Percentiles rank a stretch among this genome's conserved stretches.
Evolutionary conservation across 768 basidiomycete genomes (phyloP).

Genomic region (Lactarius sanguifluus): DNA sequence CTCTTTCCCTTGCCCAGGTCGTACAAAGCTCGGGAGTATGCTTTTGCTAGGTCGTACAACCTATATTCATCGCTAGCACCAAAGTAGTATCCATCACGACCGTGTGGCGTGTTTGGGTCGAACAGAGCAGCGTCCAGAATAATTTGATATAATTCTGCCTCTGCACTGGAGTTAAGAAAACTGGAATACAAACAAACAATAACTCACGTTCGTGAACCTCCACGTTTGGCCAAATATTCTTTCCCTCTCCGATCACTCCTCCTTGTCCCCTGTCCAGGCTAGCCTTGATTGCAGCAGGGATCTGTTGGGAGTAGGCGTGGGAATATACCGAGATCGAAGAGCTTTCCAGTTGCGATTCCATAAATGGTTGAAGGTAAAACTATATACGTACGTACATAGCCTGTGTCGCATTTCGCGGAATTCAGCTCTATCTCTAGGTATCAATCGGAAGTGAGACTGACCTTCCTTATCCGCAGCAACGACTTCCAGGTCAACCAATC

Average conservation of each 20-base stretch:
- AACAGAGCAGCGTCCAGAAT: conserved; percentile 42
- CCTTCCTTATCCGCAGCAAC: conserved; percentile 51
- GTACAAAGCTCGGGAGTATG: conserved; percentile 39
- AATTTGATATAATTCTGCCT: conserved; percentile 43
- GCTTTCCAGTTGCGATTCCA: conserved; percentile 47
- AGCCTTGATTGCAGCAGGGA: conserved; percentile 49
- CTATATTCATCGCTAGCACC: conserved; percentile 38
- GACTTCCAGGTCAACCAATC: conserved; percentile 50
- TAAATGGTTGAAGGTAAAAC: conserved; percentile 60
- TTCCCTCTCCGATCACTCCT: conserved; percentile 56
- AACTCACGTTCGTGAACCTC: conserved; percentile 53
- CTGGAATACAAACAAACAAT: not conserved
- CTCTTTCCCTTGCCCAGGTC: conserved; percentile 36
- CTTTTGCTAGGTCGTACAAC: conserved; percentile 39
- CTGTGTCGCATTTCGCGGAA: conserved; percentile 30
- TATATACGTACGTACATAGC: conserved; percentile 53
- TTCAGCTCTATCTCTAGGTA: not conserved
- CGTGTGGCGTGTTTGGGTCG: conserved; percentile 32
- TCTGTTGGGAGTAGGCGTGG: conserved; percentile 53
- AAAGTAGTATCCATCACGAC: conserved; percentile 41
- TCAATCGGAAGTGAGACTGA: conserved; percentile 24
- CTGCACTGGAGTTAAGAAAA: conserved; percentile 32
- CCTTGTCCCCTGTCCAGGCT: conserved; percentile 49
- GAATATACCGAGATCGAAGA: conserved; percentile 54
- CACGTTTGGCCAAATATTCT: conserved; percentile 60